A percentile compares a stretch with the other conserved stretches of the same genome.
Conservation (phyloP, 495 filamentous ascomycete genomes). For the Pyrenula massariospora region DNA sequence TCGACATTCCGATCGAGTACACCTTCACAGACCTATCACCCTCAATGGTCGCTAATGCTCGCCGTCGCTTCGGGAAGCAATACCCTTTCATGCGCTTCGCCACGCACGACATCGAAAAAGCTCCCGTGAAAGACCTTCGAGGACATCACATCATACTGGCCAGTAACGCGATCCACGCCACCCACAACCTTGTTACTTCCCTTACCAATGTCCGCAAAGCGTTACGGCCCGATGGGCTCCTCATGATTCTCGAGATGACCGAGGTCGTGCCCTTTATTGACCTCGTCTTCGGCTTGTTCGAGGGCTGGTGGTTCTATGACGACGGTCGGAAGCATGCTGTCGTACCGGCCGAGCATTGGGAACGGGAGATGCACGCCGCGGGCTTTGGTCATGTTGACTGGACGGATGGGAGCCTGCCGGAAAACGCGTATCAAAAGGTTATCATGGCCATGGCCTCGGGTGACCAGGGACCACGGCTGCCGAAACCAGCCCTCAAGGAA, state of each 20-base stretch:
- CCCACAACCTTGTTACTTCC: constrained; percentile 17
- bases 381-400: constrained; percentile 24
- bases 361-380: constrained; percentile 12
- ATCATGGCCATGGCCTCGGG: background rate
- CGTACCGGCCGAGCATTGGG: constrained; percentile 16
- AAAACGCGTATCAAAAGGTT: background rate
- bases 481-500: background rate
- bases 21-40: constrained; percentile 34
- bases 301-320: constrained; percentile 38
- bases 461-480: constrained; percentile 4
- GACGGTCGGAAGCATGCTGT: constrained; percentile 30
- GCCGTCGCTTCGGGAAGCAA: constrained; percentile 14
- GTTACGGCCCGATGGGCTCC: constrained; percentile 26
- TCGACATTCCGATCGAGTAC: constrained; percentile 22
- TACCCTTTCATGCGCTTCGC: constrained; percentile 24
- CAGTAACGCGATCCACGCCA: constrained; percentile 38
- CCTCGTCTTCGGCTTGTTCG: constrained; percentile 33
- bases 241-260: constrained; percentile 34
- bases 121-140: constrained; percentile 11
- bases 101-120: constrained; percentile 25
- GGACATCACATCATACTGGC: constrained; percentile 26
- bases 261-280: constrained; percentile 25
- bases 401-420: constrained; percentile 15
- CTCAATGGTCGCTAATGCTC: constrained; percentile 23
- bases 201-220: constrained; percentile 17